Evolutionary conservation across 306 rosid species (phyloP), one percentile per base, ranked within the genome.

Genomic region (Quercus variabilis): DNA sequence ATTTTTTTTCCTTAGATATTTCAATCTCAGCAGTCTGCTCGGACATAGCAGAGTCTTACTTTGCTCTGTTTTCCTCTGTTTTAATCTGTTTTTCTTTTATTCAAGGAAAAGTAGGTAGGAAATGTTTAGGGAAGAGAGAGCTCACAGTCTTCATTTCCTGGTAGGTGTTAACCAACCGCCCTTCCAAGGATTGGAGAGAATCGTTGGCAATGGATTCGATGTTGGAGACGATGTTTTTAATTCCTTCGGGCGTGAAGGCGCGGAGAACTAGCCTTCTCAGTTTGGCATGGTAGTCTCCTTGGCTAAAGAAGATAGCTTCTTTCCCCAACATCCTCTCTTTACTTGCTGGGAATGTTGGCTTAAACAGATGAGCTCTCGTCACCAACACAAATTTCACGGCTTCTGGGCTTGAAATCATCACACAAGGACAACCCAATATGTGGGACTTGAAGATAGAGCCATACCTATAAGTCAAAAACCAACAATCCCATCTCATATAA

Each of bases 281-380:
- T 80, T 91, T 90, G 80, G 89, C 89, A 85, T 95, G 99, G 81
- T 95, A 95, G 71, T 86, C 94, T 73, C 99, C 99, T 86, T 93
- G 94, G 85, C 93, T 90, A 74, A 95, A 95, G 78, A 95, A 95
- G 51, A 95, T 91, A 8, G 98, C 99, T 81, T 95, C 91, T 64
- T 91, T 92, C 6, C 99, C 99, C 88, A 95, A 68, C 96, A 95
- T 93, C 87, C 98, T 90, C 87, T 95, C 98, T 85, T 95, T 95
- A 76, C 98, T 92, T 1, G 94, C 92, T 0, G 99, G 99, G 54
- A 91, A 95, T 79, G 98, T 95, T 33, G 99, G 98, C 84, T 95
- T 95, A 85, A 95, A 95, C 5, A 95, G 92, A 18, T 90, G 91
- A 67, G 97, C 90, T 77, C 75, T 88, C 4, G 88, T 90, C 3